A percentile compares a stretch with the other conserved stretches of the same genome.
Evolutionary conservation across 345 rosid species (phyloP).

Genomic region (Carallia brachiata): DNA sequence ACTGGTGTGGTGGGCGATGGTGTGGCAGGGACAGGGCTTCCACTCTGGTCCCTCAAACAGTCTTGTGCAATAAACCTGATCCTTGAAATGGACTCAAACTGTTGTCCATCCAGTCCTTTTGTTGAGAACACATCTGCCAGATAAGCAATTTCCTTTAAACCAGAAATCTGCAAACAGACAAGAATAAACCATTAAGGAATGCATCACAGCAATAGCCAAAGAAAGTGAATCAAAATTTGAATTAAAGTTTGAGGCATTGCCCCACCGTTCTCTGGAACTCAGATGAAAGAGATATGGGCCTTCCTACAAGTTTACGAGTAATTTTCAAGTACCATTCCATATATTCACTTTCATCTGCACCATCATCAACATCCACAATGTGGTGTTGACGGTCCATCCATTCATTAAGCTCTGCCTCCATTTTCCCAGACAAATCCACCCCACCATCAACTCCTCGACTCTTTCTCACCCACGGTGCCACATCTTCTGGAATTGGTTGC

Average conservation of each 20-base stretch:
- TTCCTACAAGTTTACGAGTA: constrained; percentile 57
- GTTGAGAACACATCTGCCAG: constrained; percentile 30
- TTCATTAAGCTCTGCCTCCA: constrained; percentile 86
- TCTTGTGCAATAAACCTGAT: constrained; percentile 37
- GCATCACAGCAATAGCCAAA: not conserved
- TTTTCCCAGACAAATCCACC: constrained; percentile 83
- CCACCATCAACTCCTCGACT: constrained; percentile 99
- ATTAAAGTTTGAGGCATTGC: not conserved
- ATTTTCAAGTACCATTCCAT: constrained; percentile 74
- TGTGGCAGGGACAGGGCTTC: constrained; percentile 17
- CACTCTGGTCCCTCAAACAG: constrained; percentile 34
- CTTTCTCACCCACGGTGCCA: constrained; percentile 86
- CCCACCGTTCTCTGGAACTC: constrained; percentile 37
- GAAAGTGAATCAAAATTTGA: not conserved
- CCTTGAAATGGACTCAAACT: constrained; percentile 35
- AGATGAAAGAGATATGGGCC: constrained; percentile 35
- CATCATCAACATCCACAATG: constrained; percentile 62
- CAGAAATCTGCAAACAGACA: constrained; percentile 25
- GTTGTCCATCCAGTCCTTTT: constrained; percentile 31
- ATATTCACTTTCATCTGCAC: constrained; percentile 69
- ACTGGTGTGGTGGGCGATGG: constrained; percentile 19
- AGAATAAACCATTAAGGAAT: constrained; percentile 2
- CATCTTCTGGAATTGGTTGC: constrained; percentile 85
- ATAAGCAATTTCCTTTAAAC: constrained; percentile 30
- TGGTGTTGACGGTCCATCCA: constrained; percentile 68